Percentiles rank a stretch among this genome's conserved stretches.
Conservation (phyloP, 257 asterid genomes). For the Penstemon newberryi region DNA sequence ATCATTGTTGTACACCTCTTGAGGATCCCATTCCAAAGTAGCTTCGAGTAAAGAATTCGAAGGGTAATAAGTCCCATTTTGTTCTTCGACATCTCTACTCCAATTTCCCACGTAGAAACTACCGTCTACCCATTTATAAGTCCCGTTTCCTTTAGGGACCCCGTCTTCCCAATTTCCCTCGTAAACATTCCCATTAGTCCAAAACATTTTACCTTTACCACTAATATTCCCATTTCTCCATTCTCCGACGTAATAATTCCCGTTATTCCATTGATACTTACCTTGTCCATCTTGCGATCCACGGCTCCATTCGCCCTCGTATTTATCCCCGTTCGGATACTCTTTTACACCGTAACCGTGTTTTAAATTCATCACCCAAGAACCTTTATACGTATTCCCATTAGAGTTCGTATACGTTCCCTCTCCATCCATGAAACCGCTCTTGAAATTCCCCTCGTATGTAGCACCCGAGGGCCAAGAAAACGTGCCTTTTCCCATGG, state of each 20-base stretch:
- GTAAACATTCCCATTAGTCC: slow-evolving; percentile 60
- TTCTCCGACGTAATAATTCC: slow-evolving; percentile 64
- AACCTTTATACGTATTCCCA: slow-evolving; percentile 64
- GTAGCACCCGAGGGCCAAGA: slow-evolving; percentile 89
- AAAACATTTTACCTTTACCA: slow-evolving; percentile 63
- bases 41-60: slow-evolving; percentile 54
- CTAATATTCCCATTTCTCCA: slow-evolving; percentile 67
- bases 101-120: slow-evolving; percentile 74
- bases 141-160: slow-evolving; percentile 70
- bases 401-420: slow-evolving; percentile 65
- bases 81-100: slow-evolving; percentile 70
- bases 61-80: slow-evolving; percentile 70
- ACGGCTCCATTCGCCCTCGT: slow-evolving; percentile 85
- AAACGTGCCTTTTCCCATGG: slow-evolving; percentile 72
- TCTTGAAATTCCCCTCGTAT: slow-evolving; percentile 82
- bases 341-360: slow-evolving; percentile 74
- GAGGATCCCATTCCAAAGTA: slow-evolving; percentile 78
- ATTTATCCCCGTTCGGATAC: slow-evolving; percentile 64
- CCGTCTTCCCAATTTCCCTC: slow-evolving; percentile 89
- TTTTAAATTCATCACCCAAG: slow-evolving; percentile 84
- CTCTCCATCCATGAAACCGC: slow-evolving; percentile 94
- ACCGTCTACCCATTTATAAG: slow-evolving; percentile 66
- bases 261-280: slow-evolving; percentile 73
- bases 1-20: slow-evolving; percentile 54
- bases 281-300: slow-evolving; percentile 80